phyloP scores from a whole-genome alignment of 805 yeast genomes.

The Sugiyamaella smithiae region DNA sequence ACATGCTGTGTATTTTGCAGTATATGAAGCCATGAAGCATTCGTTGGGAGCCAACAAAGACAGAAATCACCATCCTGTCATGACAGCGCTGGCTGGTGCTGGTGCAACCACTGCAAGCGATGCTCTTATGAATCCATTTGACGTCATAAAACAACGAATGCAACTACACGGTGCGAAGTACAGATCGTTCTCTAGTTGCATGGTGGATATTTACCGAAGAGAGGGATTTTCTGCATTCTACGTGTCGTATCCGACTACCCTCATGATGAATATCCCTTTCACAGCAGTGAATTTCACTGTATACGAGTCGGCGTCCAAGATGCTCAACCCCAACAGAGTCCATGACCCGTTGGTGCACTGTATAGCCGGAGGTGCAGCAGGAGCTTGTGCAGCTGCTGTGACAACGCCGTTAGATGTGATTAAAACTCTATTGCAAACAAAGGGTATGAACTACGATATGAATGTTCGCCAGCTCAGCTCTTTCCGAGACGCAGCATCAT shows the following conservation, averaged over 20 bases:
- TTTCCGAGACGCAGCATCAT: slow-evolving; percentile 65
- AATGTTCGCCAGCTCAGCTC: slow-evolving; percentile 58
- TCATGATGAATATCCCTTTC: slow-evolving; percentile 89
- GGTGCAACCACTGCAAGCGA: slow-evolving; percentile 91
- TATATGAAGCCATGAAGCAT: slow-evolving; percentile 78
- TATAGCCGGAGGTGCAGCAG: slow-evolving; percentile 89
- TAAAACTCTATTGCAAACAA: slow-evolving; percentile 86
- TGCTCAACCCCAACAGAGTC: slow-evolving; percentile 66
- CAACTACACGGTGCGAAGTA: slow-evolving; percentile 46
- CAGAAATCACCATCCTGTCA: slow-evolving; percentile 64
- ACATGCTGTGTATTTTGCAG: slow-evolving; percentile 94
- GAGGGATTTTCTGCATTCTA: slow-evolving; percentile 70
- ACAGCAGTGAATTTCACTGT: slow-evolving; percentile 92
- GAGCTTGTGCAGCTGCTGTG: slow-evolving; percentile 91
- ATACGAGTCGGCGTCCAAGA: slow-evolving; percentile 77
- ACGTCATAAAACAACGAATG: slow-evolving; percentile 93
- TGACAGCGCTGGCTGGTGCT: slow-evolving; percentile 85
- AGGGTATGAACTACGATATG: slow-evolving; percentile 37
- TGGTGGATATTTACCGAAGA: slow-evolving; percentile 30
- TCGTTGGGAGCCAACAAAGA: slow-evolving; percentile 46
- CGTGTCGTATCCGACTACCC: slow-evolving; percentile 90
- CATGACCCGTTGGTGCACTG: slow-evolving; percentile 93
- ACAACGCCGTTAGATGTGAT: slow-evolving; percentile 95
- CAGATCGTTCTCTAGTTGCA: slow-evolving; percentile 27
- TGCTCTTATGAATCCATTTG: slow-evolving; percentile 97